Percentiles rank a stretch among this genome's conserved stretches.
Conservation (phyloP, 2,329 filamentous ascomycete species). For the Botrytis cinerea region DNA sequence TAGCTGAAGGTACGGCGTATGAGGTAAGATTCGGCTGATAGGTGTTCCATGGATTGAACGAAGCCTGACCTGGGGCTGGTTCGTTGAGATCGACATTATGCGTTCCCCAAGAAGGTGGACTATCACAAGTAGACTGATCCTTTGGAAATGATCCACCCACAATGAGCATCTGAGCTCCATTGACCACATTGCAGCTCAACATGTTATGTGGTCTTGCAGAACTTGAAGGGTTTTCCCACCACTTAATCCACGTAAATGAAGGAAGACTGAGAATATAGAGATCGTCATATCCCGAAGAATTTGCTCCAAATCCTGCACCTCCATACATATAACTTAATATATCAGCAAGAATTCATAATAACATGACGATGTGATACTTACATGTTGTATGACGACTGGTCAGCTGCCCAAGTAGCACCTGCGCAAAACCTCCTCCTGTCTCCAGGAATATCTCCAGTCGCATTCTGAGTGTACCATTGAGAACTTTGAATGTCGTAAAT, state of each 20-base stretch:
- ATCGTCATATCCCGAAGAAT: conserved; percentile 58
- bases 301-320: conserved; percentile 51
- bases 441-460: conserved; percentile 54
- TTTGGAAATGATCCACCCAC: conserved; percentile 61
- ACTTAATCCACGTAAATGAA: conserved; percentile 64
- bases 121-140: conserved; percentile 52
- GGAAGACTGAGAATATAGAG: conserved; percentile 63
- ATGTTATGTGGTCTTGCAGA: conserved; percentile 51
- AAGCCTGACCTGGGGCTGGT: conserved; percentile 47
- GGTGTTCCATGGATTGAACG: conserved; percentile 50
- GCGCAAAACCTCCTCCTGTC: conserved; percentile 61
- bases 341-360: conserved; percentile 25
- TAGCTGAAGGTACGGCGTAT: conserved; percentile 56
- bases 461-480: conserved; percentile 61
- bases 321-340: conserved; percentile 59
- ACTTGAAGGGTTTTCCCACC: conserved; percentile 46
- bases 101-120: conserved; percentile 53
- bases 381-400: conserved; percentile 66
- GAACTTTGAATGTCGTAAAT: conserved; percentile 62
- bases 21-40: conserved; percentile 52
- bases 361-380: conserved; percentile 42
- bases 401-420: conserved; percentile 59
- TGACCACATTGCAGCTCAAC: conserved; percentile 55
- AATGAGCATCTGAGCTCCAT: conserved; percentile 61
- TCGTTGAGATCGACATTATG: conserved; percentile 58